Conservation (phyloP, 2,329 filamentous ascomycete species). For the Neobulgaria alba region DNA sequence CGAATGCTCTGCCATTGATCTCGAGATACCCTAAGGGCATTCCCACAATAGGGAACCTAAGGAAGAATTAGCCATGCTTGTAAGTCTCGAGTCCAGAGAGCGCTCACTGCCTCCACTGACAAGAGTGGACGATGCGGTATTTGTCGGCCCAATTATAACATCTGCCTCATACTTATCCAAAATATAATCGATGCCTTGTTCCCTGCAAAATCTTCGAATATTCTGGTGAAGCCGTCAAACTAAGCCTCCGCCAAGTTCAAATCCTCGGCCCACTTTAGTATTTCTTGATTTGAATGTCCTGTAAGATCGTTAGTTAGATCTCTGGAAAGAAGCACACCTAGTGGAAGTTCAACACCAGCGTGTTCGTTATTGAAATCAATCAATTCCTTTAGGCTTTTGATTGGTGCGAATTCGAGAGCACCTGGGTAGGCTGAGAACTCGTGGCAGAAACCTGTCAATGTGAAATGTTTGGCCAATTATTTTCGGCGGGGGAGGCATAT, state of each 20-base stretch:
- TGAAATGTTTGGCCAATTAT: neutral
- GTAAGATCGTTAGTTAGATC: no score
- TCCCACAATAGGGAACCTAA: no score
- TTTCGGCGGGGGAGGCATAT: neutral
- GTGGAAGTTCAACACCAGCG: slow-evolving; percentile 2
- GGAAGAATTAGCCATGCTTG: no score
- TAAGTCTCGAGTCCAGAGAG: no score
- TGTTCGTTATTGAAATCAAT: slow-evolving; percentile 5
- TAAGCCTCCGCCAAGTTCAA: neutral
- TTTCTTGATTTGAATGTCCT: no score
- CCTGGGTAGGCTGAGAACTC: slow-evolving; percentile 2
- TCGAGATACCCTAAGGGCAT: no score
- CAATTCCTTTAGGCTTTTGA: slow-evolving; percentile 1
- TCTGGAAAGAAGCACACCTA: no score
- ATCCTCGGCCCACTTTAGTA: no score
- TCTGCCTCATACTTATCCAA: slow-evolving; percentile 1
- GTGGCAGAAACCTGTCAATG: neutral
- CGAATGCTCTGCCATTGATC: no score
- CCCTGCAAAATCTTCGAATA: neutral
- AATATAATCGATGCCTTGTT: slow-evolving; percentile 1
- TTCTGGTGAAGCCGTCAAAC: neutral
- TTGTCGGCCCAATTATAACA: slow-evolving; percentile 3
- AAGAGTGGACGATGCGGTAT: neutral
- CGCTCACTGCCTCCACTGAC: neutral
- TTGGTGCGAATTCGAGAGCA: neutral